Evolutionary conservation across 106 monocot genomes (phyloP), one percentile per base, ranked within the genome.

Genomic region (Alisma plantagoaquatica): DNA sequence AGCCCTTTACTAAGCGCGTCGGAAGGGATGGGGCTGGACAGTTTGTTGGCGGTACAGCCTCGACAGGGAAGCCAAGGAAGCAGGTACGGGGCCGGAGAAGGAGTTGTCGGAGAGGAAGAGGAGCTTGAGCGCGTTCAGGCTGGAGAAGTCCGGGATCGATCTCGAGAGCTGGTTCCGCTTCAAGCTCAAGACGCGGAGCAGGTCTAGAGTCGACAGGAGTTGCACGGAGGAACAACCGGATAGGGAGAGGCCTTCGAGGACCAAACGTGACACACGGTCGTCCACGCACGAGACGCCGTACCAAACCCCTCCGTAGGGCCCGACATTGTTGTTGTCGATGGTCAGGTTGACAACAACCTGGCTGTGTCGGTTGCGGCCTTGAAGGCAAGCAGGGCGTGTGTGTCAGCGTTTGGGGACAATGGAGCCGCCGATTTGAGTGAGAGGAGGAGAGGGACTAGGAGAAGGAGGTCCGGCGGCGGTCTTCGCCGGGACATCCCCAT

Each of bases 151-250:
- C 0, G 93, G 93, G 33, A 93, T 65, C 21, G 65, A 45, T 17
- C 93, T 87, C 35, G 86, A 67, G 72, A 93, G 57, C 31, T 16
- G 24, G 67, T 93, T 93, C 23, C 51, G 11, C 21, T 54, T 11
- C n/a, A 93, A 35, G 51, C 70, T 70, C n/a, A 87, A 31, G 43
- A 58, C 29, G 8, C 93, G 79, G 30, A 87, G 87, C 6, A 53
- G 46, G 3, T n/a, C 45, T 21, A 93, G 49, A 23, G 27, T 23
- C 22, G 72, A 33, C 43, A 93, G 74, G 44, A 75, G 71, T 50
- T 63, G 55, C 48, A 71, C 58, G 60, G 81, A 73, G 57, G 82
- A 28, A 16, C 22, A 42, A 42, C 83, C 93, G 19, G 67, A 64
- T 29, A 87, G 70, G 11, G 59, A 54, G 29, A 80, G 42, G 19